These are phyloP conservation scores for Diaporthe aspalathi DNA, from an alignment of 2,329 filamentous ascomycete genomes.

Conservation along the genomic window DNA sequence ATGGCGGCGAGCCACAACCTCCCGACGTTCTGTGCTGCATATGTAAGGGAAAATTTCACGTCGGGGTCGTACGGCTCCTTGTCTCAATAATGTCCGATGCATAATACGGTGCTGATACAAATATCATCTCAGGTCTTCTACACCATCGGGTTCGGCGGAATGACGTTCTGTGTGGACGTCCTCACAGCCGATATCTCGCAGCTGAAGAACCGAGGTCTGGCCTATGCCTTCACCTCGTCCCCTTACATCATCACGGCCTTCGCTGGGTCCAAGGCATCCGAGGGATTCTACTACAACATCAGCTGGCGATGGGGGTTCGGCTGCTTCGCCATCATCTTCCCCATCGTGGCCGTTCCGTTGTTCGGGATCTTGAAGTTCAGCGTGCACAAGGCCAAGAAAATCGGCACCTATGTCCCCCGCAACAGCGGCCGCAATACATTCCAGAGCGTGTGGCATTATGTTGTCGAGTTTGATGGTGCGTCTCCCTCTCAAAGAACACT, in stretches of 20 bases:
- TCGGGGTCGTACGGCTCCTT: background rate
- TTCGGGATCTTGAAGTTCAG: slow-evolving; percentile 66
- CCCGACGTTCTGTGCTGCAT: slow-evolving; percentile 59
- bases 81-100: slow-evolving; percentile 42
- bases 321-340: slow-evolving; percentile 69
- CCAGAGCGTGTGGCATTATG: slow-evolving; percentile 62
- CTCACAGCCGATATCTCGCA: slow-evolving; percentile 74
- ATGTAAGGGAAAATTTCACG: slow-evolving; percentile 42
- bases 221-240: slow-evolving; percentile 70
- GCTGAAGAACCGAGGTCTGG: slow-evolving; percentile 72
- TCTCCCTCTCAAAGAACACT: background rate
- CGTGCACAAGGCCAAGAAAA: slow-evolving; percentile 66
- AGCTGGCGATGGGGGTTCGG: slow-evolving; percentile 74
- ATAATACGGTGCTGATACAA: slow-evolving; percentile 41
- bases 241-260: slow-evolving; percentile 74
- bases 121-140: slow-evolving; percentile 66
- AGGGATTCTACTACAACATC: slow-evolving; percentile 60
- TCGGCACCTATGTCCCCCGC: slow-evolving; percentile 54
- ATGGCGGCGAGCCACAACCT: slow-evolving; percentile 69
- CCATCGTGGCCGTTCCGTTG: slow-evolving; percentile 67
- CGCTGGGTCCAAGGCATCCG: slow-evolving; percentile 66
- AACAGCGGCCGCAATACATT: slow-evolving; percentile 56
- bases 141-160: slow-evolving; percentile 67
- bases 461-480: slow-evolving; percentile 67
- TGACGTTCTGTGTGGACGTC: slow-evolving; percentile 70